phyloP scores from a whole-genome alignment of 176 grass and related monocot genomes.

The Hyparrhenia diplandra region DNA sequence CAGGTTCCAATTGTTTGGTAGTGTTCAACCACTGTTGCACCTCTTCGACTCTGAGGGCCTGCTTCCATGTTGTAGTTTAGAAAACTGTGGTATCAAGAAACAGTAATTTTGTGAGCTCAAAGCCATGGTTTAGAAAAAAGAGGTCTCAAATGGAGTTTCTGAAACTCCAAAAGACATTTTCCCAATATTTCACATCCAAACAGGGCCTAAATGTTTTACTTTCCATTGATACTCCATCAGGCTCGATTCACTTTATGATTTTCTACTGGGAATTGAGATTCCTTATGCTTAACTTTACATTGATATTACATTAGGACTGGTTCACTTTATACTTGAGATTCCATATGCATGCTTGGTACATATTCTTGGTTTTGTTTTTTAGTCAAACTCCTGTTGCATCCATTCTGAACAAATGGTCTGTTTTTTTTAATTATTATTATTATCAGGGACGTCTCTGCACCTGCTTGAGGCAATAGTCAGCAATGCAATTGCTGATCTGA shows the following conservation, averaged over 20 bases:
- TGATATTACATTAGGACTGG: background rate
- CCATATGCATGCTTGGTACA: background rate
- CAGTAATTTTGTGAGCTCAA: background rate
- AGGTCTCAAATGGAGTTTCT: background rate
- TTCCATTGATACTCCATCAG: background rate
- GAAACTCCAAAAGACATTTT: background rate
- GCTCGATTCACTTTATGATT: background rate
- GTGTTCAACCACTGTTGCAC: background rate
- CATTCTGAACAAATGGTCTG: constrained; percentile 23
- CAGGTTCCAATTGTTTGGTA: background rate
- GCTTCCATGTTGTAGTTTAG: background rate
- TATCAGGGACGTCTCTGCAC: constrained; percentile 68
- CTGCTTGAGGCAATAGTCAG: constrained; percentile 65
- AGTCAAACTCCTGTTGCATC: constrained; percentile 10
- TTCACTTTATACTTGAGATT: background rate
- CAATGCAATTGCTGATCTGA: constrained; percentile 79
- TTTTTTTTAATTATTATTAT: no score
- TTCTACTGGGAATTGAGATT: background rate
- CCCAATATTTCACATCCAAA: background rate
- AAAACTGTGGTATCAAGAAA: background rate
- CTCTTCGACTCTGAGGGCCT: background rate
- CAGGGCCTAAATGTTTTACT: background rate
- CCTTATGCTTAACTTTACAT: background rate
- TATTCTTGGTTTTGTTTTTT: constrained; percentile 15
- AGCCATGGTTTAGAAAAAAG: background rate